Evolutionary conservation across 495 filamentous ascomycete genomes (phyloP).

Genomic region (Daldinia vernicosa): DNA sequence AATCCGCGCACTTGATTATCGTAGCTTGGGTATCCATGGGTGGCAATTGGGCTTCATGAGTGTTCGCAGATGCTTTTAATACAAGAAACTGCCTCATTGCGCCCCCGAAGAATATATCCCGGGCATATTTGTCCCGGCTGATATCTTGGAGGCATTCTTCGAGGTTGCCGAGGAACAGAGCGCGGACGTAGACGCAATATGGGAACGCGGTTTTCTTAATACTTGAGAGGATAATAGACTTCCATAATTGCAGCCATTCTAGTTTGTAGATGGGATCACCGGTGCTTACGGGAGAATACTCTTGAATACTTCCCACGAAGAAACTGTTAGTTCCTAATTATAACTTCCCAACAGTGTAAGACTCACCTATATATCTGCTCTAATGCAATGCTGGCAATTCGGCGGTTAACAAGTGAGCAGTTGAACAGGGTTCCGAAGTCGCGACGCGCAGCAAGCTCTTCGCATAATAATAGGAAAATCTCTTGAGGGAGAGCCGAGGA

Average conservation of each 20-base stretch:
- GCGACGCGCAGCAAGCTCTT: conserved; percentile 59
- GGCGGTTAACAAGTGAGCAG: conserved; percentile 59
- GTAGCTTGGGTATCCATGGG: conserved; percentile 34
- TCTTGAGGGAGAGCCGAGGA: conserved; percentile 61
- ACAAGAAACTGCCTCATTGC: conserved; percentile 54
- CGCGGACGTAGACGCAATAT: conserved; percentile 73
- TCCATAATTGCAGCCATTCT: conserved; percentile 72
- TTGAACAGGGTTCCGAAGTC: conserved; percentile 68
- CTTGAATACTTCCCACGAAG: conserved; percentile 20
- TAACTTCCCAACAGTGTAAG: neutral
- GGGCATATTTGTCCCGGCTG: conserved; percentile 50
- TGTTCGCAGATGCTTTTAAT: neutral
- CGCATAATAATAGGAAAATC: conserved; percentile 66
- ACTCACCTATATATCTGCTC: conserved; percentile 69
- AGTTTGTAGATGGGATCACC: conserved; percentile 34
- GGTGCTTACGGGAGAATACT: conserved; percentile 33
- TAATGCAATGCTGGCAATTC: conserved; percentile 65
- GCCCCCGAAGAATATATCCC: conserved; percentile 60
- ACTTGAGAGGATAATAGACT: conserved; percentile 73
- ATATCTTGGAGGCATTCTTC: conserved; percentile 64
- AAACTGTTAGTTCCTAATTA: conserved; percentile 16
- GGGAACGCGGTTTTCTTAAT: conserved; percentile 69
- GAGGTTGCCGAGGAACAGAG: conserved; percentile 69
- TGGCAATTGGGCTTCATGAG: neutral
- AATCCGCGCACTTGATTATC: conserved; percentile 42